Evolutionary conservation across 2,329 filamentous ascomycete species (phyloP), one percentile per base, ranked within the genome.

Genomic region (Pseudogymnoascus sp.): DNA sequence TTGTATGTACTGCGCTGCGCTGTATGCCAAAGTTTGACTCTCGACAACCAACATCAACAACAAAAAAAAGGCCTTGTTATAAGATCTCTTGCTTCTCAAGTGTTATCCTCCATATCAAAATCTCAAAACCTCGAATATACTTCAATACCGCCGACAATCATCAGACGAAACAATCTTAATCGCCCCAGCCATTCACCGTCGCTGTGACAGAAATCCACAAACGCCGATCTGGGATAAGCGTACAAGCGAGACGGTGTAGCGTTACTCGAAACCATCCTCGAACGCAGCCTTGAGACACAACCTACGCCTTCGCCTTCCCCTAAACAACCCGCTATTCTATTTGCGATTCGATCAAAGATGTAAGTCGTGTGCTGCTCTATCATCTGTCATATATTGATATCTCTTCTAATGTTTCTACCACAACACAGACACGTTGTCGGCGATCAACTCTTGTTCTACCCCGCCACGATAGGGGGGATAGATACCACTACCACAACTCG

Each of bases 401-500:
- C 47, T 34, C 51, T 34, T 5, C 51, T 57, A 57, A 57, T 57
- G 29, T 34, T 57, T 3, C 51, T 26, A 21, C 29, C 29, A 18
- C 51, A 57, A 34, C 10, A 29, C 51, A 57, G 51, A 57, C 51
- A 57, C 51, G 51, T 57, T 57, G 51, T 57, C 51, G 51, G 51
- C 51, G 51, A 57, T 57, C 51, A 57, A 34, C 29, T 57, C 29
- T 57, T 34, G 51, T 36, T 57, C 51, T 57, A 57, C 51, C 51
- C 51, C 51, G 51, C 51, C 51, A 57, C 51, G 51, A 57, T 57
- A 57, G 51, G 51, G 51, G 51, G 51, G 51, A 57, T 57, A 57
- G 51, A 57, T 57, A 57, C 51, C 47, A 54, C 47, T 47, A 47
- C 42, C 21, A 51, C 45, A 26, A 21, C 51, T 14, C 51, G 29